Base-by-base conservation (phyloP, 495 filamentous ascomycete species). In the Trichoderma erinaceum region DNA sequence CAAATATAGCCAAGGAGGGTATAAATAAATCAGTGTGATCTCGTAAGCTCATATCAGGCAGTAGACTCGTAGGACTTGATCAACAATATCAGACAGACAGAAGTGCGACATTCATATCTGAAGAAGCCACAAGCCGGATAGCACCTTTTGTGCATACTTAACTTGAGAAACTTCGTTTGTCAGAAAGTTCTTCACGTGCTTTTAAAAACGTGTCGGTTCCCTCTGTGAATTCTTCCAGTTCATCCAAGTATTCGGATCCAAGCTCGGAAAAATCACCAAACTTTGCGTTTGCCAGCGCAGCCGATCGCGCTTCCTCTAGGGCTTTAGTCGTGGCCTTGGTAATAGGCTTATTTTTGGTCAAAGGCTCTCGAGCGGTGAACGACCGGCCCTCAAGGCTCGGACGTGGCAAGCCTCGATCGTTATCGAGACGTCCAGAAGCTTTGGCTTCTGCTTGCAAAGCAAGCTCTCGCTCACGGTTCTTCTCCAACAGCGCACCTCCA, bases 401-500 rank as follows among this genome's bases (percentile, higher is more conserved):
- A 23, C 78, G 73, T 67, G 73, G 63, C 21, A 75, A 69, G 32
- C 65, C 52, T n/a, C 69, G 56, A 2, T 71, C 68, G 29, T 71
- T 73, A 29, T 70, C 69, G 29, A 72, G 70, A 32, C 69, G 66
- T 13, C 67, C 69, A 21, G 67, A 67, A 21, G 66, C 68, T 12
- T 75, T 76, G 25, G 70, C 67, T 13, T 81, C 78, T 41, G 75
- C 74, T 35, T 77, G 74, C 44, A 77, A 73, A 1, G 78, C 73
- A 38, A 83, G 73, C 68, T 84, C 82, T 12, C 79, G 75, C 69
- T 82, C 80, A 18, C 81, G 76, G 73, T 81, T 84, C 78, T 83
- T 82, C 71, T 97, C 92, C 68, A 97, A 80, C 41, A 98, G 84
- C 56, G 90, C 91, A 15, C 93, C 93, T 69, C 95, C 94, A 35